These are phyloP conservation scores for Plasmodium gallinaceum DNA, from an alignment of 169 alveolate species.

Conservation along the genomic window DNA sequence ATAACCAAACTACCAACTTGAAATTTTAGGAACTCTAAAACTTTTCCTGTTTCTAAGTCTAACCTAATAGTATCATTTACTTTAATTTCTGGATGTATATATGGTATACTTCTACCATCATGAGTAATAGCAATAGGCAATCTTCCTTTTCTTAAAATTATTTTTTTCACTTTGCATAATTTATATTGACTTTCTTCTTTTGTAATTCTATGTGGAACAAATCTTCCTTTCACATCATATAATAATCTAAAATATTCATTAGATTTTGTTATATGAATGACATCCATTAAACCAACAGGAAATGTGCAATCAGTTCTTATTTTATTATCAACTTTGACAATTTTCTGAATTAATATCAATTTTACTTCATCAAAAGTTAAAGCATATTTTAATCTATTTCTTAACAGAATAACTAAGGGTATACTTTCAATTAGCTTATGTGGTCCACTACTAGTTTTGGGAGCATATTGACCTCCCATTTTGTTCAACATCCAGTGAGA, in stretches of 20 bases:
- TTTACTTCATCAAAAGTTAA: slow-evolving; percentile 95
- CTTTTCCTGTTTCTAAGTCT: slow-evolving; percentile 96
- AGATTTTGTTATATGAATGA: slow-evolving; percentile 94
- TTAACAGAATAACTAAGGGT: slow-evolving; percentile 95
- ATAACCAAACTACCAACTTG: slow-evolving; percentile 95
- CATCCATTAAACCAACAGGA: slow-evolving; percentile 99
- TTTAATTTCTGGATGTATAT: slow-evolving; percentile 98
- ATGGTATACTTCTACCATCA: slow-evolving; percentile 99
- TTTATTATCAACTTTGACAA: slow-evolving; percentile 96
- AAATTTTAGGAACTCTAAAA: slow-evolving; percentile 94
- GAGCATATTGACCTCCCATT: slow-evolving; percentile 96
- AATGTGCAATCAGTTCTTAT: slow-evolving; percentile 96
- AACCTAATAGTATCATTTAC: slow-evolving; percentile 96
- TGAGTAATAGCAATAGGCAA: slow-evolving; percentile 97
- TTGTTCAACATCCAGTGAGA: slow-evolving; percentile 98
- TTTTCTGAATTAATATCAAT: slow-evolving; percentile 96
- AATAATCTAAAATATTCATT: slow-evolving; percentile 96
- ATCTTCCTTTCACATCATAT: slow-evolving; percentile 98
- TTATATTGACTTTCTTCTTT: slow-evolving; percentile 97
- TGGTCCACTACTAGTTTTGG: slow-evolving; percentile 95
- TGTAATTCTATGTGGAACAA: slow-evolving; percentile 94
- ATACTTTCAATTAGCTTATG: slow-evolving; percentile 98
- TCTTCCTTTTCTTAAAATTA: slow-evolving; percentile 96
- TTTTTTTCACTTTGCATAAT: slow-evolving; percentile 96
- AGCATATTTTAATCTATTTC: slow-evolving; percentile 96